Conservation (phyloP, 2,329 filamentous ascomycete species). For the Epichloe sp. region DNA sequence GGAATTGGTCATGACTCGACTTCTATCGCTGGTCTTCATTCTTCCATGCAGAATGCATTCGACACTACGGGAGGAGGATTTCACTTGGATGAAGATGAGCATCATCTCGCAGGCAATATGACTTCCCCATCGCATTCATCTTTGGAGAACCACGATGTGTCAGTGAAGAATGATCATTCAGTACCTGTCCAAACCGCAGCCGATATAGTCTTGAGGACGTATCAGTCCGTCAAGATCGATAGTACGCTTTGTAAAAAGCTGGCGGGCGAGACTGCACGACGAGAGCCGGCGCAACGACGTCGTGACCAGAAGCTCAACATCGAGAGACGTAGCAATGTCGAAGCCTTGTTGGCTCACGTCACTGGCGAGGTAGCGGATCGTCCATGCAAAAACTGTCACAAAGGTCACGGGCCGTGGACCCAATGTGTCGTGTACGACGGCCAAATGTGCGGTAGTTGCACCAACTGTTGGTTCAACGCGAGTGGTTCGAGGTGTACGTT, state of each 20-base stretch:
- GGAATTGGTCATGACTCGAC: slow-evolving; percentile 6
- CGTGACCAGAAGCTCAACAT: slow-evolving; percentile 42
- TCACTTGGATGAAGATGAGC: not conserved
- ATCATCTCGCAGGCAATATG: not conserved
- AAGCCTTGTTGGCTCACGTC: slow-evolving; percentile 45
- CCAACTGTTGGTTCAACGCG: slow-evolving; percentile 52
- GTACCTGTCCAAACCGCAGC: slow-evolving; percentile 26
- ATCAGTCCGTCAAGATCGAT: slow-evolving; percentile 32
- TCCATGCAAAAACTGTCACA: slow-evolving; percentile 48
- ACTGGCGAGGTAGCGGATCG: slow-evolving; percentile 33
- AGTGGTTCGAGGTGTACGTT: slow-evolving; percentile 47
- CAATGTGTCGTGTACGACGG: slow-evolving; percentile 45
- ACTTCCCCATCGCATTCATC: not conserved
- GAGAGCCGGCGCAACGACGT: slow-evolving; percentile 38
- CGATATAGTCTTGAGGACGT: slow-evolving; percentile 32
- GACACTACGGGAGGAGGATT: not conserved
- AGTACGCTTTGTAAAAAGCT: slow-evolving; percentile 42
- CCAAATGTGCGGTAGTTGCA: slow-evolving; percentile 48
- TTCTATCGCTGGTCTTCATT: not conserved
- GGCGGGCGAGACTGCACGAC: slow-evolving; percentile 33
- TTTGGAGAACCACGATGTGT: slow-evolving; percentile 2
- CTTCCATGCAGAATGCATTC: not conserved
- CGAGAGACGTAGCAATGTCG: slow-evolving; percentile 44
- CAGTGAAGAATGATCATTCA: not conserved
- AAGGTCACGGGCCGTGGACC: slow-evolving; percentile 46